Evolutionary conservation across 805 yeast species (phyloP), one percentile per base, ranked within the genome.

Genomic region (Candida yuanshanica): DNA sequence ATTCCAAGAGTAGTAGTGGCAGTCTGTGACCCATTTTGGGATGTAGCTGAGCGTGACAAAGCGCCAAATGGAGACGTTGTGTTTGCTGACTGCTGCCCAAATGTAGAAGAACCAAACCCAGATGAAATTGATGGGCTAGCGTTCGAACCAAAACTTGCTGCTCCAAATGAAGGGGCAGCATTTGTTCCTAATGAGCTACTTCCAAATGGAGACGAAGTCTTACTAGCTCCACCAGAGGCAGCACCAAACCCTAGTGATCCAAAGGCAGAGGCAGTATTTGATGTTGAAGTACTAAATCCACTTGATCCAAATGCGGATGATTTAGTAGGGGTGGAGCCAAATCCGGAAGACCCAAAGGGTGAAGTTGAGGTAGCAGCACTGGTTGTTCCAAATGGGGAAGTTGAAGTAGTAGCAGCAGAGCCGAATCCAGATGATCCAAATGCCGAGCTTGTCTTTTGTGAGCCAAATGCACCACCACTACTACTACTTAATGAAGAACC

Each of bases 91-190:
- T 27, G 33, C 7, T 16, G 3, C 5, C 38, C 38, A 37, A 36
- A 8, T 4, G 32, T 10, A 5, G 38, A 23, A 12, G 31, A 13
- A 14, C 45, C 47, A 32, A 45, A 43, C 8, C 33, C 39, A 23
- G 46, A 35, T 16, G 49, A 24, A 17, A 38, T 16, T 4, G 44
- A 25, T 7, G 37, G 13, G 3, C 31, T 17, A 4, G 33, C 18
- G 6, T 37, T 18, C 3, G 42, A 6, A 7, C 31, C 38, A 22
- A 34, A 29, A 13, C 27, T 8, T 12, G 43, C n/a, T 5, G 51
- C 45, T 25, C 55, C 41, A 20, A 50, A 54, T 25, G 48, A 35
- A 12, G 54, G 32, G n/a, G 51, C 47, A 35, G 47, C 42, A 18
- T 48, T 42, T n/a, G 52, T 25, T 25, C 37, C 21, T 12, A 12